Percentiles rank a stretch among this genome's conserved stretches.
Conservation (phyloP, 805 yeast genomes). For the Metschnikowia matae region DNA sequence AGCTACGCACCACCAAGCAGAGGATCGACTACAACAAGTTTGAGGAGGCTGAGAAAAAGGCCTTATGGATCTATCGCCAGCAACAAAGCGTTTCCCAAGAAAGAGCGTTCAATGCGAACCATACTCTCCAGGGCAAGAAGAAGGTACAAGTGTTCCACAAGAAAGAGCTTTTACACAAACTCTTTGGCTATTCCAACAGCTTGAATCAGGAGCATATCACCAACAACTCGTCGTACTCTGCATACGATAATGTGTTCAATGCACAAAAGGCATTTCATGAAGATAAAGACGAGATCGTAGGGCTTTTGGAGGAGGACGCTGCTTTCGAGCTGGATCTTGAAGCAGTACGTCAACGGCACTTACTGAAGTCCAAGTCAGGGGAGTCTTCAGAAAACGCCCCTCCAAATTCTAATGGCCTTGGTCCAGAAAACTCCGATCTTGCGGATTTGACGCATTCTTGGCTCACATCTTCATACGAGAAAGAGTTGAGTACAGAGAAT, state of each 20-base stretch:
- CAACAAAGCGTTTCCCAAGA: constrained; percentile 32
- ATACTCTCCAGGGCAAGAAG: constrained; percentile 31
- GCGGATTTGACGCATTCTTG: constrained; percentile 11
- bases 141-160: constrained; percentile 39
- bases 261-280: constrained; percentile 39
- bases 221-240: constrained; percentile 37
- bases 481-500: constrained; percentile 8
- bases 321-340: constrained; percentile 21
- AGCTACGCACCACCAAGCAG: constrained; percentile 8
- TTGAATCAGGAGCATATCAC: constrained; percentile 39
- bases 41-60: constrained; percentile 23
- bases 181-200: constrained; percentile 38
- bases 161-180: constrained; percentile 34
- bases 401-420: neutral
- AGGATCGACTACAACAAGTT: constrained; percentile 4
- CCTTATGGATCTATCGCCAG: constrained; percentile 27
- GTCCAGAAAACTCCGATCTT: constrained; percentile 7
- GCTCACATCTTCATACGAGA: constrained; percentile 14
- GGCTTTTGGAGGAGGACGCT: constrained; percentile 31
- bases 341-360: constrained; percentile 7
- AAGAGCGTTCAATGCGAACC: constrained; percentile 29
- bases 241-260: constrained; percentile 34
- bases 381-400: neutral
- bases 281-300: constrained; percentile 37
- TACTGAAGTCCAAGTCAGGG: neutral